phyloP scores from a whole-genome alignment of 2,329 filamentous ascomycete species.

The Corynespora cassiicola region DNA sequence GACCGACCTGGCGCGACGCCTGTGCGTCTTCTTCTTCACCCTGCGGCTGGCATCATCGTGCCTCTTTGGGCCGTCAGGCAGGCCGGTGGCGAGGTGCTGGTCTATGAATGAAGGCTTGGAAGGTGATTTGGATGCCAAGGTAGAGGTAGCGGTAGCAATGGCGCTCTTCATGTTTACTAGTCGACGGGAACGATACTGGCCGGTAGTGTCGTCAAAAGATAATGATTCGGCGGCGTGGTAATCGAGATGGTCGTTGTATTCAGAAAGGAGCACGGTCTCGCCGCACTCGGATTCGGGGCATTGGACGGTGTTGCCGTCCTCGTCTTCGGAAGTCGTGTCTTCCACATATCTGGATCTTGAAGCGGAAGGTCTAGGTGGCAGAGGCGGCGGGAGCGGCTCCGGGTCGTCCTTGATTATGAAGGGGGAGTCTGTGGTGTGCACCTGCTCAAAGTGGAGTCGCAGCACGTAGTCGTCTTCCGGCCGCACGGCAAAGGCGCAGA shows the following conservation, averaged over 20 bases:
- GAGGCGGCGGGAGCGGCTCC: conserved; percentile 29
- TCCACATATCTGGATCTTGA: conserved; percentile 18
- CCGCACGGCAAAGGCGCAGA: conserved; percentile 39
- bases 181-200: conserved; percentile 41
- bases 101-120: conserved; percentile 32
- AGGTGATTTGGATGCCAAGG: conserved; percentile 11
- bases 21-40: conserved; percentile 27
- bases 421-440: conserved; percentile 46
- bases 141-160: conserved; percentile 18
- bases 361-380: conserved; percentile 26
- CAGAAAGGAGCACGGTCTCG: conserved; percentile 48
- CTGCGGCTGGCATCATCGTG: conserved; percentile 24
- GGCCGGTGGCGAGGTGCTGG: conserved; percentile 23
- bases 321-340: conserved; percentile 35
- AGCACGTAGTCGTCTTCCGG: conserved; percentile 40
- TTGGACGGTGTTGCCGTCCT: conserved; percentile 37
- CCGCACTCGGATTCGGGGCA: conserved; percentile 53
- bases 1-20: conserved; percentile 31
- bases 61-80: conserved; percentile 22
- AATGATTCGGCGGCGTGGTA: conserved; percentile 50
- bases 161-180: conserved; percentile 38
- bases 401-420: conserved; percentile 42
- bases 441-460: conserved; percentile 49
- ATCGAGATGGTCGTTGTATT: conserved; percentile 55
- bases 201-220: conserved; percentile 42